Evolutionary conservation across 257 asterid species (phyloP).

Genomic region (Echium plantagineum): DNA sequence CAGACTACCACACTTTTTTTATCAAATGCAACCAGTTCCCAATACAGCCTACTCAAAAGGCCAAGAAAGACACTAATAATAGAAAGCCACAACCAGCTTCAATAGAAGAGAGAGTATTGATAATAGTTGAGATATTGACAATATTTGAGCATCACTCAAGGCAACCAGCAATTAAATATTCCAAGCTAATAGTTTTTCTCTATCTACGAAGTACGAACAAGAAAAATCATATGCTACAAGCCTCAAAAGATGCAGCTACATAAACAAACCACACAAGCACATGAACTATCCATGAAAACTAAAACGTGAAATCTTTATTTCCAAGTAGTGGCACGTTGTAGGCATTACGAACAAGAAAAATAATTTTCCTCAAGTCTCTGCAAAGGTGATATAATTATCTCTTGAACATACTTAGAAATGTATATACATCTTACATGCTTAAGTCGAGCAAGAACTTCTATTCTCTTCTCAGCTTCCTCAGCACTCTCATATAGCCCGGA

Average conservation of each 20-base stretch:
- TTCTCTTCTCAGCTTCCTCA: constrained; percentile 64
- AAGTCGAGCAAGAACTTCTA: constrained; percentile 54
- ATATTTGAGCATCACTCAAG: not conserved
- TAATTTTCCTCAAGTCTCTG: no score
- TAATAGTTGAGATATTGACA: no score
- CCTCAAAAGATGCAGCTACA: not conserved
- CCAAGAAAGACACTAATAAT: not conserved
- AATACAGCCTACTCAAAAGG: not conserved
- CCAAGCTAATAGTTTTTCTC: not conserved
- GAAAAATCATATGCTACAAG: no score
- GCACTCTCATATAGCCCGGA: constrained; percentile 69
- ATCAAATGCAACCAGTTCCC: no score
- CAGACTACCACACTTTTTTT: no score
- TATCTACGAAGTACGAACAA: not conserved
- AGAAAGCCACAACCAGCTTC: not conserved
- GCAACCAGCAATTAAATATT: not conserved
- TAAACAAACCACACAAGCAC: not conserved
- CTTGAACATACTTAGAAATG: not conserved
- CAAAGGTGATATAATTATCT: no score
- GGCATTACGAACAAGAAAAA: no score
- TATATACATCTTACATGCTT: constrained; percentile 39
- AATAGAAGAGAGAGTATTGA: no score
- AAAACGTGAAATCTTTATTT: not conserved
- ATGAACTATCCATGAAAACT: not conserved
- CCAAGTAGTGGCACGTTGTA: not conserved